These are phyloP conservation scores for Solanum paucissectum DNA, from an alignment of 257 asterid genomes.

Conservation along the genomic window DNA sequence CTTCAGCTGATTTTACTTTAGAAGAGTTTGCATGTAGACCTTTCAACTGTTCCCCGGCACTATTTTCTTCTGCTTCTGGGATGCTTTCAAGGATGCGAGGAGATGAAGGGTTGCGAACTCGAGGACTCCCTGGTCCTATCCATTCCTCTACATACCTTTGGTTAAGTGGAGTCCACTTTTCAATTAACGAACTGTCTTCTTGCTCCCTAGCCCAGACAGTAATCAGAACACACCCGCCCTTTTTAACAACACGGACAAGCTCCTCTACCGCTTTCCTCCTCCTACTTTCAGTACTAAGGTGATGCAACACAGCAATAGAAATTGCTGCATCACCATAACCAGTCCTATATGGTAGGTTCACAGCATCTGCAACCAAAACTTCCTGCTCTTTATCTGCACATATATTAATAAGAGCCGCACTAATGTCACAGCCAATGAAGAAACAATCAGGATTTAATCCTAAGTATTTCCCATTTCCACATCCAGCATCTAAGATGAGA, in stretches of 20 bases:
- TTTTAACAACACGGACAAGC: slow-evolving; percentile 64
- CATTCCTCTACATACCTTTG: slow-evolving; percentile 73
- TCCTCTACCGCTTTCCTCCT: slow-evolving; percentile 87
- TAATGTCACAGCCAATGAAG: slow-evolving; percentile 82
- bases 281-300: slow-evolving; percentile 78
- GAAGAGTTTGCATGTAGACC: neutral
- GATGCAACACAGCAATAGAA: slow-evolving; percentile 95
- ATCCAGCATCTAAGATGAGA: slow-evolving; percentile 81
- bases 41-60: slow-evolving; percentile 14
- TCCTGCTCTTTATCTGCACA: slow-evolving; percentile 76
- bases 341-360: slow-evolving; percentile 77
- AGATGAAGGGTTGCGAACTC: slow-evolving; percentile 39
- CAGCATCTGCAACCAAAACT: slow-evolving; percentile 93
- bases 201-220: slow-evolving; percentile 99
- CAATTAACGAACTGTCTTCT: slow-evolving; percentile 64
- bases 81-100: slow-evolving; percentile 50
- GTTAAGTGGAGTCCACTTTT: slow-evolving; percentile 85
- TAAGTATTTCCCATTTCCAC: slow-evolving; percentile 92
- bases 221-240: slow-evolving; percentile 67
- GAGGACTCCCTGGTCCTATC: slow-evolving; percentile 89
- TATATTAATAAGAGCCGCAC: slow-evolving; percentile 66
- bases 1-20: slow-evolving; percentile 14
- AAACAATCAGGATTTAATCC: slow-evolving; percentile 64
- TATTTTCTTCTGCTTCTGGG: slow-evolving; percentile 61
- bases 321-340: slow-evolving; percentile 90